Evolutionary conservation across 768 basidiomycete genomes (phyloP), one percentile per base, ranked within the genome.

Genomic region (Suillus spraguei): DNA sequence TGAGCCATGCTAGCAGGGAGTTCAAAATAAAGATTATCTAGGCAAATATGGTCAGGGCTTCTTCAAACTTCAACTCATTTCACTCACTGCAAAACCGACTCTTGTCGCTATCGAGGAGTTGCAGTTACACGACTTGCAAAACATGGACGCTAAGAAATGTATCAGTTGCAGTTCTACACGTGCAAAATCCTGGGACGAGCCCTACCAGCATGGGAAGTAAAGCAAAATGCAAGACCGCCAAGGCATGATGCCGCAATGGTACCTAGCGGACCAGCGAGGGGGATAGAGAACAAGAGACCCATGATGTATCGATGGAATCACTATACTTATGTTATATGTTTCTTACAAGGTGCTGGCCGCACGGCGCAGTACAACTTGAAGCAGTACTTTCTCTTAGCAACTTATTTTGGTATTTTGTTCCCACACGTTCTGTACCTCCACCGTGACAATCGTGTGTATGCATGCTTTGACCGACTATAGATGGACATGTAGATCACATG

Each of bases 121-220:
- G 80, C 97, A 99, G 74, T 99, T 99, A 78, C 97, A 99, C 38
- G 92, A 95, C 82, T 97, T 98, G 85, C 89, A 95, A 80, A 97
- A 94, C 86, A 97, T 95, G 41, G 93, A 95, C 4, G 96, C 95
- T 88, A 77, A 69, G 16, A 46, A 41, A 38, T 47, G 14, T 14
- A 7, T 38, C 38, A 3, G 59, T 66, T 56, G 67, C 63, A 35
- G 41, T 0, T 13, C 4, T 55, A 70, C 66, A 14, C 67, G 66
- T 67, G 64, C 9, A n/a, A 32, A 49, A 28, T 47, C 54, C 8
- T 64, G 39, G 24, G 47, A 53, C 63, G n/a, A 49, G 33, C 75
- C 83, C 65, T 64, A 88, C 92, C 92, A 70, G 92, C 92, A 50
- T 88, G 92, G 44, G 91, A 93, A 9, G 92, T 93, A 70, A 87